A percentile compares a stretch with the other conserved stretches of the same genome.
These are phyloP conservation scores for Bromus sterilis DNA, from an alignment of 176 grass and related monocot species.

Conservation along the genomic window DNA sequence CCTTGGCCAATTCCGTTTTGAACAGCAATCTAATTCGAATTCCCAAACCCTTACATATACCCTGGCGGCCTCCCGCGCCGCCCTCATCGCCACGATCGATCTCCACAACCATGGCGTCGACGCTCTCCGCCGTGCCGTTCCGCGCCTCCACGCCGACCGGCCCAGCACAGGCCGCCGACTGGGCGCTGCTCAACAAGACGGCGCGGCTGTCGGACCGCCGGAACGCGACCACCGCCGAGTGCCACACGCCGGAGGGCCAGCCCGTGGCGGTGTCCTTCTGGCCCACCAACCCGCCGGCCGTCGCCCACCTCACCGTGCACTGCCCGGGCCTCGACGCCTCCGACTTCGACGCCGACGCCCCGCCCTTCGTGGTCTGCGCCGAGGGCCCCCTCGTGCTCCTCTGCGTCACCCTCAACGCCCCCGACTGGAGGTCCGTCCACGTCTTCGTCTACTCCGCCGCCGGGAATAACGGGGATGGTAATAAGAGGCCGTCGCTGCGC, in stretches of 20 bases:
- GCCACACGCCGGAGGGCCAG: not conserved
- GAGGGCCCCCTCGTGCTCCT: not conserved
- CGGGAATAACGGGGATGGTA: not conserved
- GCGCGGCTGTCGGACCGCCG: not conserved
- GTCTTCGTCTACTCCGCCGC: not conserved
- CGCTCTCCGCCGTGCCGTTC: not conserved
- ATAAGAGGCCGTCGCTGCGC: not conserved
- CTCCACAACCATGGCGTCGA: too few relatives aligned
- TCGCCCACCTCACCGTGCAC: not conserved
- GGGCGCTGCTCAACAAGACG: not conserved
- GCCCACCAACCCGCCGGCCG: not conserved
- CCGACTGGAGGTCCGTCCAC: not conserved
- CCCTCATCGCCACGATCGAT: too few relatives aligned
- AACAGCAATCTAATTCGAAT: too few relatives aligned
- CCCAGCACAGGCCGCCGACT: not conserved
- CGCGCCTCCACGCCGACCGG: not conserved
- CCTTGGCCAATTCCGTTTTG: too few relatives aligned
- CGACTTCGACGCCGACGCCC: not conserved
- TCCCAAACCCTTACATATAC: too few relatives aligned
- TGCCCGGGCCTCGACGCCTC: not conserved
- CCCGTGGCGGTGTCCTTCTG: not conserved
- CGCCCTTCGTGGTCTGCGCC: not conserved
- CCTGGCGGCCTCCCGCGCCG: too few relatives aligned
- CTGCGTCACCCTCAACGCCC: not conserved
- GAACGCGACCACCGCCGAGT: not conserved